Evolutionary conservation across 2,329 filamentous ascomycete genomes (phyloP).

Genomic region (Thermochaetoides dissita): DNA sequence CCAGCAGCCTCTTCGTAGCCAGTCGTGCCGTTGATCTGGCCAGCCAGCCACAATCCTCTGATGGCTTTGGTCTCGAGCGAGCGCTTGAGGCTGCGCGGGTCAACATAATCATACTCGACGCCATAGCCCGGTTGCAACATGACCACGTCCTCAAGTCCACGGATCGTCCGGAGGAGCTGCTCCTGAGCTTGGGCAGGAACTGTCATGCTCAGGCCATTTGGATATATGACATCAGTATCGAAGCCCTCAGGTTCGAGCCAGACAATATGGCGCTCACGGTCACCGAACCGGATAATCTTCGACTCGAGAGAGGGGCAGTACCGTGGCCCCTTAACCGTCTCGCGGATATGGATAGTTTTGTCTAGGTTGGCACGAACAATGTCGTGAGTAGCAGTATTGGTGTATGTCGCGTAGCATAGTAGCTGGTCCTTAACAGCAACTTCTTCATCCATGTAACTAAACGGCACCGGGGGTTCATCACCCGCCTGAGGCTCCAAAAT

Average conservation of each 20-base stretch:
- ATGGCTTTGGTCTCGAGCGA: conserved; percentile 92
- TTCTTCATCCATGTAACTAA: conserved; percentile 73
- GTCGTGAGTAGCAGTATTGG: conserved; percentile 68
- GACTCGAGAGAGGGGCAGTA: conserved; percentile 95
- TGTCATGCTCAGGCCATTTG: conserved; percentile 95
- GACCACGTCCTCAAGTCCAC: conserved; percentile 71
- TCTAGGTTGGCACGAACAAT: conserved; percentile 82
- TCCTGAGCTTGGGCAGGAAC: conserved; percentile 80
- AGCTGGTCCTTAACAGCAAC: conserved; percentile 74
- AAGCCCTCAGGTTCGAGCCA: conserved; percentile 98
- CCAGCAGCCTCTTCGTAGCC: conserved; percentile 96
- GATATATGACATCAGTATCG: conserved; percentile 78
- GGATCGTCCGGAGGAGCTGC: conserved; percentile 69
- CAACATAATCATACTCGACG: conserved; percentile 97
- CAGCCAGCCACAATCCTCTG: conserved; percentile 74
- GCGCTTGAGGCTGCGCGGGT: conserved; percentile 74
- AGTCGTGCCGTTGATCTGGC: conserved; percentile 96
- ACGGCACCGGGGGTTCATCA: conserved; percentile 75
- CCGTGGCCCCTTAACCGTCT: conserved; percentile 83
- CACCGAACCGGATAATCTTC: conserved; percentile 76
- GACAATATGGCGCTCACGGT: conserved; percentile 72
- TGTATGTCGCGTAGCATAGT: conserved; percentile 75
- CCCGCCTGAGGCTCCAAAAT: conserved; percentile 60
- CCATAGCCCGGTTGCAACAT: conserved; percentile 96
- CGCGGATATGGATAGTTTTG: conserved; percentile 89